Evolutionary conservation across 208 protist genomes (phyloP).

Genomic region (Crithidia expoeki): DNA sequence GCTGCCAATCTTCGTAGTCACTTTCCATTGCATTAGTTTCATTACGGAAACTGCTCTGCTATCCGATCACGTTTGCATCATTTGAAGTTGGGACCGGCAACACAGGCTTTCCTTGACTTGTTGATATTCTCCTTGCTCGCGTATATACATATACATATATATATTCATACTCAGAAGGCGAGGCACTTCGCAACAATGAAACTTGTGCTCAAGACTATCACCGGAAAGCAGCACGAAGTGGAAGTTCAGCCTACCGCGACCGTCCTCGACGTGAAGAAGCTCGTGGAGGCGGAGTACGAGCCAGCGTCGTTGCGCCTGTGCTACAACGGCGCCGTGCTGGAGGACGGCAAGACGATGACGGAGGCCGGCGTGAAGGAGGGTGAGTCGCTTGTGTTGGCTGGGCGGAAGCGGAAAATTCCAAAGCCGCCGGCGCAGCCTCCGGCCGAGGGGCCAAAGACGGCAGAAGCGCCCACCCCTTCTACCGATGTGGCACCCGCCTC

Average conservation of each 20-base stretch:
- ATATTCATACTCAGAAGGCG: no score
- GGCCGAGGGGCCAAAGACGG: constrained; percentile 10
- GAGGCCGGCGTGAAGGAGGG: constrained; percentile 55
- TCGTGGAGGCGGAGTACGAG: constrained; percentile 78
- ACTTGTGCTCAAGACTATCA: constrained; percentile 73
- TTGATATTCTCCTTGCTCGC: no score
- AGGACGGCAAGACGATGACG: constrained; percentile 60
- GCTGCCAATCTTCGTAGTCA: no score
- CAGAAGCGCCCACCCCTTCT: constrained; percentile 9
- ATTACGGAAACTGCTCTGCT: no score
- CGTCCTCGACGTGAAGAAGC: constrained; percentile 61
- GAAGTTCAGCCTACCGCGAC: constrained; percentile 59
- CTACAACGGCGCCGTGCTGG: constrained; percentile 73
- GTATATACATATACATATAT: no score
- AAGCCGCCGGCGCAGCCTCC: constrained; percentile 32
- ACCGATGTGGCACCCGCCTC: neutral
- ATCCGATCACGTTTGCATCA: no score
- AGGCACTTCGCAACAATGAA: no score
- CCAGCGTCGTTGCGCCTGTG: constrained; percentile 64
- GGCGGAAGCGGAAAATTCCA: constrained; percentile 73
- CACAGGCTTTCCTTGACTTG: no score
- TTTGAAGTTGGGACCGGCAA: no score
- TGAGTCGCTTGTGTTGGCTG: constrained; percentile 67
- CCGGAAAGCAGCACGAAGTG: constrained; percentile 57
- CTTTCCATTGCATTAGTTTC: no score